Evolutionary conservation across 2,329 filamentous ascomycete genomes (phyloP).

Genomic region (Drechslerella coelobrocha): DNA sequence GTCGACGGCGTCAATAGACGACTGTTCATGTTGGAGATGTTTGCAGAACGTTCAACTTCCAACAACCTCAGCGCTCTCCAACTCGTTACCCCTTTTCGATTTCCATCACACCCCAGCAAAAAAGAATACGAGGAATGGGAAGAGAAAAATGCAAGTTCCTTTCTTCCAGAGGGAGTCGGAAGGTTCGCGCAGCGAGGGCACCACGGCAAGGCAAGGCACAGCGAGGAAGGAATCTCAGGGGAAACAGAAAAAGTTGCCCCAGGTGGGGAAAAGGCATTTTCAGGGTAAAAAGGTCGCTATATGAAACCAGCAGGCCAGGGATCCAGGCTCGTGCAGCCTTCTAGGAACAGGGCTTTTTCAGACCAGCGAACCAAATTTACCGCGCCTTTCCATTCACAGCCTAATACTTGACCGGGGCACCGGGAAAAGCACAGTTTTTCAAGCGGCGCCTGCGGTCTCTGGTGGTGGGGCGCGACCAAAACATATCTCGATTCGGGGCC

Average conservation of each 20-base stretch:
- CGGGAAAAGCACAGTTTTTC: slow-evolving; percentile 29
- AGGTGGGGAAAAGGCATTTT: not conserved
- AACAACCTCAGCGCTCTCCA: no score
- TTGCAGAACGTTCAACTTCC: no score
- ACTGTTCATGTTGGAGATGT: no score
- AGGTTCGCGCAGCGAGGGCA: no score
- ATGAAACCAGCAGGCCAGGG: slow-evolving; percentile 21
- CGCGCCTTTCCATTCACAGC: slow-evolving; percentile 31
- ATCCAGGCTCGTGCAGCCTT: not conserved
- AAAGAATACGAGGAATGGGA: no score
- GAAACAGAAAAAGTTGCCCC: not conserved
- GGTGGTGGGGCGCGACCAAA: not conserved
- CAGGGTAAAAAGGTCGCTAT: slow-evolving; percentile 27
- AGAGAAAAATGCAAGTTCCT: no score
- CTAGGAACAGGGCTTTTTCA: not conserved
- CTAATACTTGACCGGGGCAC: slow-evolving; percentile 37
- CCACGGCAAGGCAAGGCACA: no score
- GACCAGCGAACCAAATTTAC: slow-evolving; percentile 46
- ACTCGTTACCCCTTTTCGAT: no score
- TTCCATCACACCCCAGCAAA: no score
- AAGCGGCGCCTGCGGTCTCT: not conserved
- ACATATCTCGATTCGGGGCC: not conserved
- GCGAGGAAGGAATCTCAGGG: not conserved
- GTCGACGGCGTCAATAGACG: no score
- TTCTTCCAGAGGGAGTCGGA: not conserved